Evolutionary conservation across 495 filamentous ascomycete genomes (phyloP).

Genomic region (Evansstolkia leycettana): DNA sequence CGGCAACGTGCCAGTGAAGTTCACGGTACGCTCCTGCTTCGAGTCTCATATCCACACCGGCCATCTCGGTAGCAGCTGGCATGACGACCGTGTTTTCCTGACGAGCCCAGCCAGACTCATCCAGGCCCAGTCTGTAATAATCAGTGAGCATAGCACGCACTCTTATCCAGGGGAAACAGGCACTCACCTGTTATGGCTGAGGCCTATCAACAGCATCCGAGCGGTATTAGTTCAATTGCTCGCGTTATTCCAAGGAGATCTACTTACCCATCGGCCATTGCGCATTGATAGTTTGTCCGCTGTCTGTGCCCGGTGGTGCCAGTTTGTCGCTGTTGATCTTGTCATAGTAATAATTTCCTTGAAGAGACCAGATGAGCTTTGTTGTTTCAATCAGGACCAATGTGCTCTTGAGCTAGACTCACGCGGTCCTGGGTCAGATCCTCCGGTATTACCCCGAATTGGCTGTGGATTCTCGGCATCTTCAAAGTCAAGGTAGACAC

Average conservation of each 20-base stretch:
- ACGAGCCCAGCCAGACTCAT: conserved; percentile 53
- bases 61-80: conserved; percentile 54
- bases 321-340: conserved; percentile 52
- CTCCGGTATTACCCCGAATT: conserved; percentile 45
- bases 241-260: background rate
- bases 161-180: background rate
- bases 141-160: conserved; percentile 1
- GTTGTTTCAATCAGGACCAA: background rate
- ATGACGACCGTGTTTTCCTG: conserved; percentile 54
- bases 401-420: conserved; percentile 7
- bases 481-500: conserved; percentile 51
- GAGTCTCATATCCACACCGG: conserved; percentile 70
- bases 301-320: conserved; percentile 55
- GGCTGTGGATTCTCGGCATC: conserved; percentile 53
- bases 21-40: conserved; percentile 54
- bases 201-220: conserved; percentile 10
- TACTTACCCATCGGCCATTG: conserved; percentile 55
- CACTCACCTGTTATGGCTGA: conserved; percentile 45
- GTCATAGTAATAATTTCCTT: conserved; percentile 46
- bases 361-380: conserved; percentile 1
- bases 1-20: conserved; percentile 61
- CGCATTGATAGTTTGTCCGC: conserved; percentile 49
- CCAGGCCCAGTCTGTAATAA: conserved; percentile 34
- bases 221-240: background rate
- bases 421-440: conserved; percentile 52